Evolutionary conservation across 768 basidiomycete species (phyloP), one percentile per base, ranked within the genome.

Genomic region (Hirschioporus abietinus): DNA sequence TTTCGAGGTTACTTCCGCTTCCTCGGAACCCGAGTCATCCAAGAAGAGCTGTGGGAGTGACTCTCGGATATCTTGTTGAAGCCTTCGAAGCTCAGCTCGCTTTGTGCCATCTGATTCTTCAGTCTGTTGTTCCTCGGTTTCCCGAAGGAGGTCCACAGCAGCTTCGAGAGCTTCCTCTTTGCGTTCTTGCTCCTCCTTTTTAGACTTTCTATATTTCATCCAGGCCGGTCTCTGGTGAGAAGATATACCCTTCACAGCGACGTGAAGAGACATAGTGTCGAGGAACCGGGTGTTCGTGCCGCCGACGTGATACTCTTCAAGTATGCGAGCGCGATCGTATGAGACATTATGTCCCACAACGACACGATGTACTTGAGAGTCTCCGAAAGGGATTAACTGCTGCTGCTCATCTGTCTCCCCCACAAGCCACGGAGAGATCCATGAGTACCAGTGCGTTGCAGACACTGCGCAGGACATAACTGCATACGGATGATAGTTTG

Each of bases 261-360:
- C 90, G 74, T 99, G 96, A 7, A 99, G 81, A 0, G 95, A 87
- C 87, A 99, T 93, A 0, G 96, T 99, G 75, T 99, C 96, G 63
- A 98, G 76, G 74, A 92, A 99, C 7, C 96, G 87, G 35, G 84
- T 95, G 63, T 83, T 77, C 0, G 90, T 91, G 0, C 84, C 82
- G 1, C 78, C 71, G 7, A 96, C 74, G 69, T 78, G 78, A 74
- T 99, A 99, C 75, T 99, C 97, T 68, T 96, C 92, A 34, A 76
- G 74, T 35, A 96, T 80, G 12, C 96, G 84, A 18, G 86, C 89
- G 20, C 96, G 86, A 76, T 99, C 97, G 75, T 95, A 99, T 0
- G 95, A 92, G 58, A 99, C 89, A 72, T 97, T 97, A 76, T 99
- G 97, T 1, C 97, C 96, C 34, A 98, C 88, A 26, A 98, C 80